These are phyloP conservation scores for Endocalyx cinctus DNA, from an alignment of 2,329 filamentous ascomycete species.

Conservation along the genomic window DNA sequence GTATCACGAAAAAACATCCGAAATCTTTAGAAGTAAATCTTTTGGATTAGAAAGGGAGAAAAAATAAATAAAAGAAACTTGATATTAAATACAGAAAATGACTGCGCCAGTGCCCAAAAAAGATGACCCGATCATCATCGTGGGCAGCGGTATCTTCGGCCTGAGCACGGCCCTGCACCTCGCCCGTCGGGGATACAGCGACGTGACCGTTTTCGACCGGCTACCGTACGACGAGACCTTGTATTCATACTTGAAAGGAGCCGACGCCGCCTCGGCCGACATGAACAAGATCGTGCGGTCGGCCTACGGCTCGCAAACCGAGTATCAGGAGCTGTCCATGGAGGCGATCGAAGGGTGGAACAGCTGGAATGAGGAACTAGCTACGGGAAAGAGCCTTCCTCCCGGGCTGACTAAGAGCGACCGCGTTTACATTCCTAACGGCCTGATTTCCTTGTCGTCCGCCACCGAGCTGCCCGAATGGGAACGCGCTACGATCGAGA, in stretches of 20 bases:
- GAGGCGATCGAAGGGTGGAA: slow-evolving; percentile 37
- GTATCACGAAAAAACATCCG: no score
- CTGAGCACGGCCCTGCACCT: slow-evolving; percentile 19
- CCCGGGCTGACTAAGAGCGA: slow-evolving; percentile 30
- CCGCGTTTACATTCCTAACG: slow-evolving; percentile 33
- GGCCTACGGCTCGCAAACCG: slow-evolving; percentile 33
- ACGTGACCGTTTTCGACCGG: slow-evolving; percentile 22
- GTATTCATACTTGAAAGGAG: slow-evolving; percentile 35
- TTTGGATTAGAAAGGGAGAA: no score
- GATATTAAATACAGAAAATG: no score
- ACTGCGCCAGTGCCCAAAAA: no score
- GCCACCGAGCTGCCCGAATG: slow-evolving; percentile 22
- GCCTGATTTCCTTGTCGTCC: slow-evolving; percentile 26
- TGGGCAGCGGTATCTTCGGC: slow-evolving; percentile 23
- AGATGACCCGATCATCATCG: no score
- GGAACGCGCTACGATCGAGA: slow-evolving; percentile 31
- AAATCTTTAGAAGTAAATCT: no score
- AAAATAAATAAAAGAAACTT: no score
- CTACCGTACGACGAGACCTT: slow-evolving; percentile 33
- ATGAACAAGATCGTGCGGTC: slow-evolving; percentile 38
- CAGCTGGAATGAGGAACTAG: slow-evolving; percentile 37
- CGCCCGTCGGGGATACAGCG: slow-evolving; percentile 17
- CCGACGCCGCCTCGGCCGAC: slow-evolving; percentile 26
- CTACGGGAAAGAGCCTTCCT: slow-evolving; percentile 21
- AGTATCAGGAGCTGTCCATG: slow-evolving; percentile 38